A percentile compares a stretch with the other conserved stretches of the same genome.
phyloP scores from a whole-genome alignment of 768 basidiomycete genomes.

The Phanerochaete carnosa region DNA sequence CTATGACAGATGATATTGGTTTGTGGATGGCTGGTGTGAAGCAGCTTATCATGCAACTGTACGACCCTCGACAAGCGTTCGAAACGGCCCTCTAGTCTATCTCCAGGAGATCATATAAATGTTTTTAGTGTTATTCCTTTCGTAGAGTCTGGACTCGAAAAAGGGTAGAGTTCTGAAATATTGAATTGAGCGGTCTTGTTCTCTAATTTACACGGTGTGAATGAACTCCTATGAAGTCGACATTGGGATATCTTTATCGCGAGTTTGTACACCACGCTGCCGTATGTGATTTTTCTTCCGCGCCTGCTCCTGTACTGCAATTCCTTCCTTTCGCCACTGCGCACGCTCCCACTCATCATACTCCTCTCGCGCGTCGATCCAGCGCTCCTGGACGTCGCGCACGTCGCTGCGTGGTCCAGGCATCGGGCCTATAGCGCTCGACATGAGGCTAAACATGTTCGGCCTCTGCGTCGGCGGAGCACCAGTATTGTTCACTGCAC shows the following conservation, averaged over 20 bases:
- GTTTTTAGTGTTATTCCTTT: not conserved
- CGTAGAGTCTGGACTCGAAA: slow-evolving; percentile 1
- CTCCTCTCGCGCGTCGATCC: too few species aligned
- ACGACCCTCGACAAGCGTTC: not conserved
- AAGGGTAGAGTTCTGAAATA: too few species aligned
- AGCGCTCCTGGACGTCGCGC: too few species aligned
- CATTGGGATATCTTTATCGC: too few species aligned
- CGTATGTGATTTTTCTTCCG: slow-evolving; percentile 25
- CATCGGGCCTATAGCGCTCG: slow-evolving; percentile 56
- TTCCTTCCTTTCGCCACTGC: slow-evolving; percentile 77
- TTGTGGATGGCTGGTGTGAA: slow-evolving; percentile 90
- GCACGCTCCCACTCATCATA: too few species aligned
- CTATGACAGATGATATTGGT: slow-evolving; percentile 79
- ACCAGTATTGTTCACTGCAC: slow-evolving; percentile 30
- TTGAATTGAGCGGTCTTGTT: too few species aligned
- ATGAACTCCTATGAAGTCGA: too few species aligned
- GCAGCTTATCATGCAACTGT: slow-evolving; percentile 76
- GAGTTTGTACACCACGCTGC: too few species aligned
- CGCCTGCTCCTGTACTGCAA: slow-evolving; percentile 43
- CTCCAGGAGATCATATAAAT: not conserved
- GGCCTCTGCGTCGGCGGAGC: slow-evolving; percentile 44
- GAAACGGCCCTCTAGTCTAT: not conserved
- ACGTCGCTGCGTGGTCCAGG: slow-evolving; percentile 46
- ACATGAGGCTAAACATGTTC: slow-evolving; percentile 69
- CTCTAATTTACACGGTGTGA: too few species aligned